phyloP scores from a whole-genome alignment of 768 basidiomycete genomes.

The Cyclocybe aegerita region DNA sequence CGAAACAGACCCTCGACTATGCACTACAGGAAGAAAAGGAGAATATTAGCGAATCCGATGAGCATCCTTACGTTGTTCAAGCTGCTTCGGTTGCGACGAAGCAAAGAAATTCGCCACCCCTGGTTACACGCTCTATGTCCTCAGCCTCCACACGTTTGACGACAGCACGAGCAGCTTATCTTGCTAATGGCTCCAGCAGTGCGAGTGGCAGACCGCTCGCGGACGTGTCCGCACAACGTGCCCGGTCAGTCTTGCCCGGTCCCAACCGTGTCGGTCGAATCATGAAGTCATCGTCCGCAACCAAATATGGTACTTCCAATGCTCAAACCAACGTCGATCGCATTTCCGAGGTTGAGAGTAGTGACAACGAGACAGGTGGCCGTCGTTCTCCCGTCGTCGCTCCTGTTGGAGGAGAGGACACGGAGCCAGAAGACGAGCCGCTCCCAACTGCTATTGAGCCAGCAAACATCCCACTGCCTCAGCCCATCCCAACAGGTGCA shows the following conservation, averaged over 20 bases:
- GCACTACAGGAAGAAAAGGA: slow-evolving; percentile 48
- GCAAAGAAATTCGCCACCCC: slow-evolving; percentile 33
- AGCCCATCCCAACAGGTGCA: slow-evolving; percentile 17
- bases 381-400: slow-evolving; percentile 18
- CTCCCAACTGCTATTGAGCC: slow-evolving; percentile 20
- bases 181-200: slow-evolving; percentile 16
- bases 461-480: slow-evolving; percentile 20
- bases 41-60: slow-evolving; percentile 43
- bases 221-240: slow-evolving; percentile 31
- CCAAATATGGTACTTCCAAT: slow-evolving; percentile 24
- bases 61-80: slow-evolving; percentile 27
- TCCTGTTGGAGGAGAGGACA: slow-evolving; percentile 25
- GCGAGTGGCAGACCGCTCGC: slow-evolving; percentile 24
- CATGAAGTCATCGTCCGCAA: slow-evolving; percentile 37
- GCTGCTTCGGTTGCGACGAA: slow-evolving; percentile 22
- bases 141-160: slow-evolving; percentile 20
- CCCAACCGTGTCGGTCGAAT: slow-evolving; percentile 49
- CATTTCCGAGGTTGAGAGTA: slow-evolving; percentile 41
- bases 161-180: slow-evolving; percentile 24
- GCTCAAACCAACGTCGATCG: slow-evolving; percentile 40
- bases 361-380: slow-evolving; percentile 36
- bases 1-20: slow-evolving; percentile 25
- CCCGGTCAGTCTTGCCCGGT: slow-evolving; percentile 43
- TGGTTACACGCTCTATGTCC: slow-evolving; percentile 29
- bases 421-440: slow-evolving; percentile 33